A percentile compares a stretch with the other conserved stretches of the same genome.
Conservation (phyloP, 2,329 filamentous ascomycete genomes). For the Eurotiales sp. region DNA sequence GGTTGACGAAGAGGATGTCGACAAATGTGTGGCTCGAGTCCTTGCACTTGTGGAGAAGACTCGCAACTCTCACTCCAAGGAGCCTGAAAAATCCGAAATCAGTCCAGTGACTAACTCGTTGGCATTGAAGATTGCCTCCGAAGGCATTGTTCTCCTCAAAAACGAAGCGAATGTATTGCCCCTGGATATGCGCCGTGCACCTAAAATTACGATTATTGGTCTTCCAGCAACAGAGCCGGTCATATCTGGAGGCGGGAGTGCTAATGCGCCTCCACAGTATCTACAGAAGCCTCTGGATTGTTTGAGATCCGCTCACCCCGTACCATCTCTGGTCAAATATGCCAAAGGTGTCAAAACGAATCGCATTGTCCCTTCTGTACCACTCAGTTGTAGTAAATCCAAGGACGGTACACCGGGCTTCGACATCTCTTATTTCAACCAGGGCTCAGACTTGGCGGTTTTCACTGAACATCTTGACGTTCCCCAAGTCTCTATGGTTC, state of each 20-base stretch:
- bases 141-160: constrained; percentile 2
- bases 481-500: constrained; percentile 13
- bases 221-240: constrained; percentile 6
- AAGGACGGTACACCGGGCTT: background rate
- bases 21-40: background rate
- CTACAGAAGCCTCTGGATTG: constrained; percentile 13
- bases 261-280: constrained; percentile 15
- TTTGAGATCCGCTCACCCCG: constrained; percentile 10
- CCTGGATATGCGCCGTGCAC: constrained; percentile 1
- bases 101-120: background rate
- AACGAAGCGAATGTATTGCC: background rate
- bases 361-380: constrained; percentile 5
- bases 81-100: background rate
- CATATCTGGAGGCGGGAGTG: constrained; percentile 13
- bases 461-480: constrained; percentile 8
- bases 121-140: background rate
- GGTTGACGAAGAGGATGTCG: background rate
- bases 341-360: constrained; percentile 12
- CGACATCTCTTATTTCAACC: background rate
- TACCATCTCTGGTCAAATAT: constrained; percentile 9
- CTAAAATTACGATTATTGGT: constrained; percentile 3
- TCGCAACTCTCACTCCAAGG: background rate
- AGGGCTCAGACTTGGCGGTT: background rate
- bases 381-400: background rate
- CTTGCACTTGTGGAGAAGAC: constrained; percentile 1